Conservation (phyloP, 371 early-diverging fungal species). For the Mortierella sp. region DNA sequence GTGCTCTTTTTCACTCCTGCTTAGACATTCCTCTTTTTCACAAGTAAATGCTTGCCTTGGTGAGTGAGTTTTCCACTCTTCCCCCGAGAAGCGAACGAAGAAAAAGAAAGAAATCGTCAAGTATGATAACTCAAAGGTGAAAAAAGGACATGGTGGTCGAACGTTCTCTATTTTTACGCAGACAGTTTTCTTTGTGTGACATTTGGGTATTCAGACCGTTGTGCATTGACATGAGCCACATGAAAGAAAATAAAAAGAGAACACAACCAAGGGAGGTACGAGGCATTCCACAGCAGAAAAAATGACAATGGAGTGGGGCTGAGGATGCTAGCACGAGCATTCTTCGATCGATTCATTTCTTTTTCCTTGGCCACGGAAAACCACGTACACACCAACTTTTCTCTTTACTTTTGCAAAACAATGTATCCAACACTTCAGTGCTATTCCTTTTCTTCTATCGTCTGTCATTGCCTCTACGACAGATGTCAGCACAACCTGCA, state of each 20-base stretch:
- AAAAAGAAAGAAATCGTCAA: background rate
- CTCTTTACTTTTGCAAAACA: background rate
- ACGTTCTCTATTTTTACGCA: conserved; percentile 8
- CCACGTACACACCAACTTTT: background rate
- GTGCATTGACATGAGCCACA: background rate
- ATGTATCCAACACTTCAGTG: background rate
- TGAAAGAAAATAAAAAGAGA: background rate
- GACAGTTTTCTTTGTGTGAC: background rate
- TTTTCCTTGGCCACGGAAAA: background rate
- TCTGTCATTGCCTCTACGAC: background rate
- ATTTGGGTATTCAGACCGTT: background rate
- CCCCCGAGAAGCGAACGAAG: background rate
- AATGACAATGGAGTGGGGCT: no score
- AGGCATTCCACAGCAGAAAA: background rate
- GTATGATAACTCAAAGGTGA: no score
- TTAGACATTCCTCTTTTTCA: no score
- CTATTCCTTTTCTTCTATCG: background rate
- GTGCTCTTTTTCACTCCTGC: no score
- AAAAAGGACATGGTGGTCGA: background rate
- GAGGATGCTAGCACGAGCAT: background rate
- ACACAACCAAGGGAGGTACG: background rate
- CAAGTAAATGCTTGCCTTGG: background rate
- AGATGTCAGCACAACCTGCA: background rate
- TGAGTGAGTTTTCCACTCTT: background rate
- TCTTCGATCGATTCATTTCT: background rate